These are phyloP conservation scores for Penicillium canescens DNA, from an alignment of 495 filamentous ascomycete species.

Conservation along the genomic window DNA sequence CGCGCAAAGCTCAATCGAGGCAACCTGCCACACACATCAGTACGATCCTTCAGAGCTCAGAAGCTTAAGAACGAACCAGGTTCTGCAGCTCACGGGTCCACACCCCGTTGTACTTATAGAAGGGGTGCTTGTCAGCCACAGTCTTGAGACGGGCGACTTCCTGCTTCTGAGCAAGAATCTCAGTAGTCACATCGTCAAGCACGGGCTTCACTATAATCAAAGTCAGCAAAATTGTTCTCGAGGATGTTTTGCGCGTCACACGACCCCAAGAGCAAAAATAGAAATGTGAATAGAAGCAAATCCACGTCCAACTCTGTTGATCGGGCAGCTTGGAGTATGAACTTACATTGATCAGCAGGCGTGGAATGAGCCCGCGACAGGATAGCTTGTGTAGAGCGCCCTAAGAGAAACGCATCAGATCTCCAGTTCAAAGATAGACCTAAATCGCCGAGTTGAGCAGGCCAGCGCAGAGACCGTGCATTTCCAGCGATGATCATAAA, in stretches of 20 bases:
- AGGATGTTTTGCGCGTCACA: background rate
- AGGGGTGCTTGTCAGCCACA: conserved; percentile 80
- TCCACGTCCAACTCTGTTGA: background rate
- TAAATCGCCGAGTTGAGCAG: background rate
- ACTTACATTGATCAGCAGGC: conserved; percentile 71
- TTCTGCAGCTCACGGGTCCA: conserved; percentile 89
- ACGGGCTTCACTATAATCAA: conserved; percentile 39
- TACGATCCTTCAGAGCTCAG: background rate
- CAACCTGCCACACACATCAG: conserved; percentile 42
- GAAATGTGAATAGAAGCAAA: background rate
- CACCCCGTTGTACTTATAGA: conserved; percentile 90
- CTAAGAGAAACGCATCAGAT: conserved; percentile 23
- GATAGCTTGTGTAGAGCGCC: conserved; percentile 70
- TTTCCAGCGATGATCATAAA: background rate
- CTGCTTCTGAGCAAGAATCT: conserved; percentile 45
- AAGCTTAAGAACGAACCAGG: conserved; percentile 45
- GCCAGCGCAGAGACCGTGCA: background rate
- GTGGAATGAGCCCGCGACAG: conserved; percentile 91
- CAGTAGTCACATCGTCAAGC: conserved; percentile 41
- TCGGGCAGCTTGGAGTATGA: background rate
- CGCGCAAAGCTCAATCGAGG: conserved; percentile 68
- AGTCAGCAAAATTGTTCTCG: conserved; percentile 2
- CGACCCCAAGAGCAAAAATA: background rate
- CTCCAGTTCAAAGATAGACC: background rate
- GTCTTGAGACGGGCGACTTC: conserved; percentile 56